Evolutionary conservation across 768 basidiomycete genomes (phyloP).

Genomic region (Lactarius hatsudake): DNA sequence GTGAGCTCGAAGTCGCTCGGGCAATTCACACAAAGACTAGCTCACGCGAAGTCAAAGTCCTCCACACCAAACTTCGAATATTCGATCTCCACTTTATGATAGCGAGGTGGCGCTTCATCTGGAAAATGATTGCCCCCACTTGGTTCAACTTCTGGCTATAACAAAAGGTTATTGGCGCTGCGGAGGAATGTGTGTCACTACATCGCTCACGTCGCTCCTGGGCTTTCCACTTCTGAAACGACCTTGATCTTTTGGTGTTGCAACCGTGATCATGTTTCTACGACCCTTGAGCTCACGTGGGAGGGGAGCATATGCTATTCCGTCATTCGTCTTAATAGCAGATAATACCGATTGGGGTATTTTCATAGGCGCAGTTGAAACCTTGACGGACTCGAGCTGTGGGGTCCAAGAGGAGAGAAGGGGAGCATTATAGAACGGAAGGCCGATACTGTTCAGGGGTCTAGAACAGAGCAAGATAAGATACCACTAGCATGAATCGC

Average conservation of each 20-base stretch:
- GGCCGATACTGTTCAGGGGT: constrained; percentile 83
- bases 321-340: constrained; percentile 84
- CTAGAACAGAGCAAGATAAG: constrained; percentile 39
- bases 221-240: constrained; percentile 85
- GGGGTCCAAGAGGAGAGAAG: constrained; percentile 67
- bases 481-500: background rate
- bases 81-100: constrained; percentile 93
- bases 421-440: constrained; percentile 75
- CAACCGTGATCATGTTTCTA: constrained; percentile 67
- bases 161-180: background rate
- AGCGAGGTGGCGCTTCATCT: constrained; percentile 71
- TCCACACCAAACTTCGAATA: constrained; percentile 99
- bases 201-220: constrained; percentile 43
- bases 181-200: constrained; percentile 4
- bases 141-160: constrained; percentile 52
- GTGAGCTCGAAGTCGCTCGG: background rate
- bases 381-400: constrained; percentile 50
- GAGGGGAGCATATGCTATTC: constrained; percentile 83
- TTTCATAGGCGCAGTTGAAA: constrained; percentile 67
- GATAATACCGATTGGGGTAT: constrained; percentile 77
- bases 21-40: background rate
- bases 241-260: constrained; percentile 53
- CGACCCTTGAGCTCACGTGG: constrained; percentile 83
- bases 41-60: constrained; percentile 96
- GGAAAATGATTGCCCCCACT: constrained; percentile 49